Evolutionary conservation across 345 rosid species (phyloP).

Genomic region (Bruguiera gymnorhiza): DNA sequence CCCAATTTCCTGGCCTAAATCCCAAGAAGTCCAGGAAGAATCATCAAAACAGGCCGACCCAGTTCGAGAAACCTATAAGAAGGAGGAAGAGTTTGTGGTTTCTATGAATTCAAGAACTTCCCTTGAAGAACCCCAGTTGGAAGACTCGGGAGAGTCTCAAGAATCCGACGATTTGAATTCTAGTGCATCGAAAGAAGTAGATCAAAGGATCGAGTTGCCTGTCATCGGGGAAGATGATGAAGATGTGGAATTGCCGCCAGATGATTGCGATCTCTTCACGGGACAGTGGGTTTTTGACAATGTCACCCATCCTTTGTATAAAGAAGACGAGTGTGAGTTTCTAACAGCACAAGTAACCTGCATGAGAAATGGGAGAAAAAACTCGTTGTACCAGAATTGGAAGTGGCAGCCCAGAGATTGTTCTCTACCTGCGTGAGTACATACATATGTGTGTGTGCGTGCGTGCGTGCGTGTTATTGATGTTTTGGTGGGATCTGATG

Average conservation of each 20-base stretch:
- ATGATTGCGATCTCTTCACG: constrained; percentile 76
- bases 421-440: constrained; percentile 63
- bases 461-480: background rate
- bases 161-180: constrained; percentile 19
- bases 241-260: constrained; percentile 66
- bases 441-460: background rate
- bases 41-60: constrained; percentile 11
- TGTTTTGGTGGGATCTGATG: background rate
- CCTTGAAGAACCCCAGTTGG: constrained; percentile 23
- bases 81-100: constrained; percentile 9
- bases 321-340: constrained; percentile 78
- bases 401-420: constrained; percentile 95
- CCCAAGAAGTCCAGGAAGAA: constrained; percentile 39
- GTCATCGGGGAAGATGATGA: constrained; percentile 37
- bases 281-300: constrained; percentile 82
- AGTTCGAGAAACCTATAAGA: constrained; percentile 41
- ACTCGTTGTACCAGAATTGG: constrained; percentile 84
- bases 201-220: constrained; percentile 27
- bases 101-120: constrained; percentile 35
- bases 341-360: constrained; percentile 86
- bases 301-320: constrained; percentile 62
- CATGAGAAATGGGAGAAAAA: constrained; percentile 83
- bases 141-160: constrained; percentile 13
- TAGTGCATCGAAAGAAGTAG: constrained; percentile 26
- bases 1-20: constrained; percentile 63